phyloP scores from a whole-genome alignment of 495 filamentous ascomycete species.

The Glutinoglossum americanum region DNA sequence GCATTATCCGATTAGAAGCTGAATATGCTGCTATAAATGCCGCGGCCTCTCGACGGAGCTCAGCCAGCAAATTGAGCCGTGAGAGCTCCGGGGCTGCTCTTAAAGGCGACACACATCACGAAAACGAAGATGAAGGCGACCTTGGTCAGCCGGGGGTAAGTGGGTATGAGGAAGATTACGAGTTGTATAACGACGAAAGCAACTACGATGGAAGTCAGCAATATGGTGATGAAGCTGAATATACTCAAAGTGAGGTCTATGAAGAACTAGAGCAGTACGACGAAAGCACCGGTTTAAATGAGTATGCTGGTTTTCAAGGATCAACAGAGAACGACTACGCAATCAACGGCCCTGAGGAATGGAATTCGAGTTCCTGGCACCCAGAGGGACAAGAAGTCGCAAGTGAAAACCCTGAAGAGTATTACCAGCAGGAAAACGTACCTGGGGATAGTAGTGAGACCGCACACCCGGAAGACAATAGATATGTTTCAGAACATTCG shows the following conservation, averaged over 20 bases:
- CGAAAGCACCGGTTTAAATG: neutral
- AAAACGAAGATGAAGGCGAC: neutral
- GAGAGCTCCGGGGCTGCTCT: neutral
- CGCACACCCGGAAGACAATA: neutral
- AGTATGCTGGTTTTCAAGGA: neutral
- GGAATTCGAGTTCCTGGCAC: neutral
- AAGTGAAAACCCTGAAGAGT: neutral
- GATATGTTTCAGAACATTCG: neutral
- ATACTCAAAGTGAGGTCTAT: neutral
- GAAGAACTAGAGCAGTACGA: neutral
- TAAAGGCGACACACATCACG: neutral
- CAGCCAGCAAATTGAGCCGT: neutral
- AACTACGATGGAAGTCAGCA: neutral
- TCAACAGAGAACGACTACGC: constrained; percentile 1
- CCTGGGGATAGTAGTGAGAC: constrained; percentile 18
- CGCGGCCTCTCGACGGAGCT: neutral
- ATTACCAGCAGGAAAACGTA: neutral
- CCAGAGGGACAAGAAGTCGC: neutral
- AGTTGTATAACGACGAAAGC: neutral
- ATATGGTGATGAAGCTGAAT: neutral
- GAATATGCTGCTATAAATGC: neutral
- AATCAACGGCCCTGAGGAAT: neutral
- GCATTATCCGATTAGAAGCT: neutral
- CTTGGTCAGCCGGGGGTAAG: neutral
- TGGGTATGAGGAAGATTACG: neutral